Percentiles rank a stretch among this genome's conserved stretches.
Conservation (phyloP, 345 rosid species). For the Noccaea bulbosa region DNA sequence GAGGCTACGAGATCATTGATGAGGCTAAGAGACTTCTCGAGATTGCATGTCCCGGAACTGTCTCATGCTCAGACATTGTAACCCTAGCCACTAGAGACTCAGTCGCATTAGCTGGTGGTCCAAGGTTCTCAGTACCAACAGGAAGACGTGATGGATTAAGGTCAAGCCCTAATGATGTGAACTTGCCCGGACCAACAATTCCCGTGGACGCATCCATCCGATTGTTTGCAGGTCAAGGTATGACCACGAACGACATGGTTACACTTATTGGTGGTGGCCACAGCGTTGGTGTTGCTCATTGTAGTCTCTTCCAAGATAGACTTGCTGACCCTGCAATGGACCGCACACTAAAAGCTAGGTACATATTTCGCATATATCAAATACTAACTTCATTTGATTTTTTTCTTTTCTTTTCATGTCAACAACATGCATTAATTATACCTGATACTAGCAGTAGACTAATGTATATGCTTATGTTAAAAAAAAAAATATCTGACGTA, state of each 20-base stretch:
- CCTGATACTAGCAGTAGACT: not conserved
- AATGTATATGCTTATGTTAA: not conserved
- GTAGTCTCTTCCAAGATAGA: slow-evolving; percentile 62
- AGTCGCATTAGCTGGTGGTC: slow-evolving; percentile 61
- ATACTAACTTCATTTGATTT: not conserved
- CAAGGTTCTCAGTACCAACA: slow-evolving; percentile 52
- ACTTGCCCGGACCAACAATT: slow-evolving; percentile 66
- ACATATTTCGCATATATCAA: not conserved
- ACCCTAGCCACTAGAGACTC: slow-evolving; percentile 69
- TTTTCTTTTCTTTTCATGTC: too few relatives aligned
- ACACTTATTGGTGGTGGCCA: slow-evolving; percentile 73
- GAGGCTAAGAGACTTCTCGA: slow-evolving; percentile 44
- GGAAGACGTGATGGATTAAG: slow-evolving; percentile 68
- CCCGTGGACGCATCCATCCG: slow-evolving; percentile 49
- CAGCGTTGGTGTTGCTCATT: slow-evolving; percentile 72
- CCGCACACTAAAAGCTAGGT: slow-evolving; percentile 43
- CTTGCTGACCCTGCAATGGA: slow-evolving; percentile 65
- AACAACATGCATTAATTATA: too few relatives aligned
- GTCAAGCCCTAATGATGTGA: slow-evolving; percentile 51
- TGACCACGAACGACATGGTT: slow-evolving; percentile 60
- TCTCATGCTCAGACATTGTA: slow-evolving; percentile 49
- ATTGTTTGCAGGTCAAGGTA: slow-evolving; percentile 50
- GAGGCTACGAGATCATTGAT: slow-evolving; percentile 46
- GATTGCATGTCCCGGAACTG: slow-evolving; percentile 37
- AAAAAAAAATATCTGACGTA: not conserved